Evolutionary conservation across 164 flowering plant genomes (phyloP).

Genomic region (Sextonia rubra): DNA sequence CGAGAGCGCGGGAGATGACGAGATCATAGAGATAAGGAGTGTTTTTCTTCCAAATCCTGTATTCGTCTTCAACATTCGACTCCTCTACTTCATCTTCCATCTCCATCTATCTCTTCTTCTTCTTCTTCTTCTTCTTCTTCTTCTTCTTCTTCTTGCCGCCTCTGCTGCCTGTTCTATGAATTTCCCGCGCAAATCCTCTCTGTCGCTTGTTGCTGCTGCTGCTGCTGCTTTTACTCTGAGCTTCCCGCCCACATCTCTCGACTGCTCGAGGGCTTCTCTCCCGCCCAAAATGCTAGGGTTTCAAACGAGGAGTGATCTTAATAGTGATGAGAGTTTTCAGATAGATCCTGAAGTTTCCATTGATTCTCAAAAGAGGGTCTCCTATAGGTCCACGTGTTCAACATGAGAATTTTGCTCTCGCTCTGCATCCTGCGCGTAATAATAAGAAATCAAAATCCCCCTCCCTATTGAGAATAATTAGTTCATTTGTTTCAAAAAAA

Average conservation of each 20-base stretch:
- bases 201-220: background rate
- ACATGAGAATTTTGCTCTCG: too few relatives aligned
- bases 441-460: too few relatives aligned
- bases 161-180: slow-evolving; percentile 1
- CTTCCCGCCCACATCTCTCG: background rate
- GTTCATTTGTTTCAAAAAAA: too few relatives aligned
- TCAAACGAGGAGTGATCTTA: background rate
- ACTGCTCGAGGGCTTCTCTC: background rate
- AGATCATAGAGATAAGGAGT: slow-evolving; percentile 84
- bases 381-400: too few relatives aligned
- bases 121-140: background rate
- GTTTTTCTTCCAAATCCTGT: slow-evolving; percentile 87
- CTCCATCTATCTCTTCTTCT: slow-evolving; percentile 4
- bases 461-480: too few relatives aligned
- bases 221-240: background rate
- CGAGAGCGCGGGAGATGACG: slow-evolving; percentile 74
- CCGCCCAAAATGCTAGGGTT: slow-evolving; percentile 2
- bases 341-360: too few relatives aligned
- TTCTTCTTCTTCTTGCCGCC: background rate
- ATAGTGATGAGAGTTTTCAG: too few relatives aligned
- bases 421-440: too few relatives aligned
- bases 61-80: slow-evolving; percentile 56
- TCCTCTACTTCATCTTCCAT: slow-evolving; percentile 20
- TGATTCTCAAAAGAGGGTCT: too few relatives aligned
- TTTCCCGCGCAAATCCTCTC: background rate